Base-by-base conservation (phyloP, 495 filamentous ascomycete genomes). In the Aspergillus kassunensis region DNA sequence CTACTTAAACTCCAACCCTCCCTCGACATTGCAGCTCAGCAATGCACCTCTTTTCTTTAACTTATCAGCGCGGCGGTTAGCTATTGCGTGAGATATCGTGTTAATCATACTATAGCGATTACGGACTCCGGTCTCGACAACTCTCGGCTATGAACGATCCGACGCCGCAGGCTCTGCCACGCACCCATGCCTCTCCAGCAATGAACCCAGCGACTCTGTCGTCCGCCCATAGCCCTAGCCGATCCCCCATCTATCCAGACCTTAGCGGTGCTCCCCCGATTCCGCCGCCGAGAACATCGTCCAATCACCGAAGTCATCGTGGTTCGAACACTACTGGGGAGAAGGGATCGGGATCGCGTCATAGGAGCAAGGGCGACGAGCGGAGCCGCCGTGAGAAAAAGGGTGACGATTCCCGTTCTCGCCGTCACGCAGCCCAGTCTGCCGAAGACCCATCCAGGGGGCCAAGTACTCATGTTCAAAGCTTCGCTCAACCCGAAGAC, bases 61-160 rank as follows among this genome's bases (percentile, higher is more conserved):
- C 30, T 33, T 16, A 71, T 72, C 55, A 63, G 5, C 63, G 79
- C n/a, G 15, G 6, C 13, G 18, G 8, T 35, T 24, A 34, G 12
- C 11, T 33, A 6, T 12, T 46, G 11, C 20, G 27, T 18, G 3
- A 45, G 46, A 40, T 39, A 35, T 21, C 21, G 44, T 60, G 54
- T 68, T 72, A 57, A 71, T 45, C 49, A 31, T 48, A 47, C 50
- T 49, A 29, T 56, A 76, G 67, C 59, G 54, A 53, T 55, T 59
- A 44, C 60, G 58, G 45, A 57, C 55, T 54, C 60, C 49, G 60
- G 65, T 57, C 59, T 55, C 56, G 49, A 63, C 70, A 67, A 64
- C 56, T 65, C 57, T 66, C 61, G 66, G 67, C 71, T 68, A 76
- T 76, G 73, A 75, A 60, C 68, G 65, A 67, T 62, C 57, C 66